Percentiles rank a stretch among this genome's conserved stretches.
phyloP scores from a whole-genome alignment of 2,329 filamentous ascomycete species.

The Annulohypoxylon truncatum region DNA sequence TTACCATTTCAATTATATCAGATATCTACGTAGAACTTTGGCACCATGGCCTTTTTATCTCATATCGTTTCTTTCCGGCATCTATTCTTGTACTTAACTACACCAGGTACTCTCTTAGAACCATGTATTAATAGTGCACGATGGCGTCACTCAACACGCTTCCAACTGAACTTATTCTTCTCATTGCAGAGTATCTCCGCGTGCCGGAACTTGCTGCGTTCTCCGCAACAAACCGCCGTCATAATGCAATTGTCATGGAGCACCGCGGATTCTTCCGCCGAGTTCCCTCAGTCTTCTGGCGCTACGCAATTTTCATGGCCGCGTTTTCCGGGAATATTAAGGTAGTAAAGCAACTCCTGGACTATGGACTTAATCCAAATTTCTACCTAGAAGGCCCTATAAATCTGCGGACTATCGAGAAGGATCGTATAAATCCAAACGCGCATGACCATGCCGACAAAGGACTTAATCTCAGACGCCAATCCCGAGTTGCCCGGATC shows the following conservation, averaged over 20 bases:
- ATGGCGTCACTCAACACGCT: not conserved
- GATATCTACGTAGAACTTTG: not conserved
- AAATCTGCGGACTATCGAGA: not conserved
- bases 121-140: not conserved
- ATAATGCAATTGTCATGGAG: not conserved
- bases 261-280: not conserved
- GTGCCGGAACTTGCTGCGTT: not conserved
- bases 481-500: not conserved
- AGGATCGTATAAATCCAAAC: too few species aligned
- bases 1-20: not conserved
- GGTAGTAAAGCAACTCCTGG: constrained; percentile 1
- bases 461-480: not conserved
- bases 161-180: not conserved
- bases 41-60: not conserved
- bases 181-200: not conserved
- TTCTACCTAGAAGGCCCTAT: constrained; percentile 3
- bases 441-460: too few species aligned
- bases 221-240: not conserved
- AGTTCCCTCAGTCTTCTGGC: not conserved
- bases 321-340: not conserved
- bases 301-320: constrained; percentile 3
- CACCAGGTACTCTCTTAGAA: not conserved
- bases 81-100: not conserved
- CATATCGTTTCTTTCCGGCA: not conserved
- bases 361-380: constrained; percentile 11